Base-by-base conservation (phyloP, 768 basidiomycete genomes). In the Rhodocollybia butyracea region DNA sequence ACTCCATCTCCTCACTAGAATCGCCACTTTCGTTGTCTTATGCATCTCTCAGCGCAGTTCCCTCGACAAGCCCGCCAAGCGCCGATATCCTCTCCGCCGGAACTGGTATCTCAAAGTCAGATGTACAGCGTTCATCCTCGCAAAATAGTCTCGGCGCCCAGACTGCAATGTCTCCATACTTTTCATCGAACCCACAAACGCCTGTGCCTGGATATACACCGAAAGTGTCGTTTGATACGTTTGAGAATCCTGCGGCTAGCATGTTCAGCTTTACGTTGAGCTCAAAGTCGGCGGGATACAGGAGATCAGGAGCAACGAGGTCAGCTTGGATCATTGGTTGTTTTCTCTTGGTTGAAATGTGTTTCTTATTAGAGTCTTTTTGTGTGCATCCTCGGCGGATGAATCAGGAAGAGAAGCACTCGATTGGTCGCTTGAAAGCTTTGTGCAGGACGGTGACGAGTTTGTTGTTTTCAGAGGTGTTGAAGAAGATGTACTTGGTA, bases 381-480 rank as follows among this genome's bases (percentile, higher is more conserved):
- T 97, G 1, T 95, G 94, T 57, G 95, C 95, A 0, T 80, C 91
- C 1, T 91, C 90, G 41, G 76, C 86, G 0, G 94, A 97, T 62
- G 94, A 96, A 71, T 91, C 88, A 57, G 95, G 95, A 0, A 71
- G 78, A 5, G 85, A 94, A 63, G 95, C 96, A 0, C 74, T 98
- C 7, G 92, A 97, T 55, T 99, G 96, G 96, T 77, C 84, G n/a
- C 77, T 98, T 27, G 89, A 92, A 62, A 79, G 81, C 31, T 77
- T 99, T 11, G 84, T 88, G 7, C 88, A 91, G 68, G 89, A 91
- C 54, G 91, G 91, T 1, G 96, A 98, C 66, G 96, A 98, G 70
- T 73, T 98, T 21, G 85, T 99, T 55, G 88, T 98, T 8, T 90
- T 91, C 55, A 76, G 96, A 34, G 96, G 96, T 0, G 82, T 96